phyloP scores from a whole-genome alignment of 2,329 filamentous ascomycete species.

The Epichloe brachyelytri region DNA sequence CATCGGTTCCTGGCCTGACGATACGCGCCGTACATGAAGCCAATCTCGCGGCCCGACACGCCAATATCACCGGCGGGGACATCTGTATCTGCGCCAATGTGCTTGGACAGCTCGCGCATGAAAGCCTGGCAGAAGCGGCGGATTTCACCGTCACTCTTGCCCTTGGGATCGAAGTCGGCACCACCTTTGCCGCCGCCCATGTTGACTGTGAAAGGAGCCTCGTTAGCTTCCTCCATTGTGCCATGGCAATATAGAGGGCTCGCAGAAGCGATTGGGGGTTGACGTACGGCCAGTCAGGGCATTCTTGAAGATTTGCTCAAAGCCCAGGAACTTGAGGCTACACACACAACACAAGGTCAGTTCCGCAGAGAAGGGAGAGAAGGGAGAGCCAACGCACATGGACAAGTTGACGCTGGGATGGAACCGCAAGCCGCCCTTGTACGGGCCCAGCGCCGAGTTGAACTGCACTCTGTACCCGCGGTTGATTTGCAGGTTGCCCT shows the following conservation, averaged over 20 bases:
- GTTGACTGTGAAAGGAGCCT: constrained; percentile 21
- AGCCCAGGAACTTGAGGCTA: constrained; percentile 88
- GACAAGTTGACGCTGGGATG: constrained; percentile 77
- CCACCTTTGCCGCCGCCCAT: constrained; percentile 98
- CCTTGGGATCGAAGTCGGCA: constrained; percentile 97
- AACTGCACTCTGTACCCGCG: constrained; percentile 94
- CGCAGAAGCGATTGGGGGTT: not conserved
- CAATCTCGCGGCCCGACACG: constrained; percentile 82
- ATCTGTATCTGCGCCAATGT: constrained; percentile 93
- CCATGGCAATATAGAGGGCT: not conserved
- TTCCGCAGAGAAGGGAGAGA: not conserved
- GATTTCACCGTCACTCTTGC: constrained; percentile 95
- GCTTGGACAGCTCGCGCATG: constrained; percentile 90
- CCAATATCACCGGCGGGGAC: constrained; percentile 96
- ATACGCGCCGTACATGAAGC: constrained; percentile 91
- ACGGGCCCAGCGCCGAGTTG: constrained; percentile 93
- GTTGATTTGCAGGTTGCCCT: constrained; percentile 80
- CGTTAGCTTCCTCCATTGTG: not conserved
- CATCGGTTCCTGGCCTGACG: constrained; percentile 77
- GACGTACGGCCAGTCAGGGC: constrained; percentile 80
- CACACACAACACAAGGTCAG: constrained; percentile 13
- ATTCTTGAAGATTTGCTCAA: constrained; percentile 99
- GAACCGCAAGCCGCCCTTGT: constrained; percentile 94
- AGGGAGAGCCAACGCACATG: constrained; percentile 28
- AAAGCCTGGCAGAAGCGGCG: constrained; percentile 92